Evolutionary conservation across 108 stramenopile species (phyloP), one percentile per base, ranked within the genome.

Genomic region (Cyclostephanos invisitatus): DNA sequence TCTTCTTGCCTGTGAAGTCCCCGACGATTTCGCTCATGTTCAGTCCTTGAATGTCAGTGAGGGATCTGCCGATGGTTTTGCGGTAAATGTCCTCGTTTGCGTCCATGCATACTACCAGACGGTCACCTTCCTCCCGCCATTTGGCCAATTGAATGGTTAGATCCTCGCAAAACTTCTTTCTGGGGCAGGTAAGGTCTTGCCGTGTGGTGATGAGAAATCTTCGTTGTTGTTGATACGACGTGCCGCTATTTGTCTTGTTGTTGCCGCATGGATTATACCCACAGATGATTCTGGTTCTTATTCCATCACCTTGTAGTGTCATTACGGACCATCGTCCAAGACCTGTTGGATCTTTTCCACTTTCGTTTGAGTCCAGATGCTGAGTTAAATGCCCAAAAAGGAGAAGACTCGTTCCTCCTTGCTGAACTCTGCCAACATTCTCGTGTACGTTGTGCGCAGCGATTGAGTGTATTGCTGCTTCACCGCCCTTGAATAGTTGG

Each of bases 91-190:
- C 29, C 32, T 69, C 68, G 27, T 69, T 69, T 24, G 56, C 42
- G 37, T 69, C 55, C 9, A 69, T 36, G 42, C 57, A 57, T 3
- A 69, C 40, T 5, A 69, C 58, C n/a, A 69, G 68, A 24, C 68
- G 12, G 3, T 69, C 40, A 6, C 57, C 56, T 14, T 69, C 29
- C 4, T 59, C 58, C 3, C 58, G 27, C 58, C 58, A 59, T 12
- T 17, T 28, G 8, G 9, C 1, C 7, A 69, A 42, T 24, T 44
- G 37, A 15, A 7, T 4, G 22, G 44, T 8, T 12, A 69, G 28
- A 5, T 69, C 68, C 22, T 68, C 29, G 9, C 21, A 20, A 12
- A 54, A 54, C 22, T 8, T 9, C 25, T 54, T 54, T 20, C 25
- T 46, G n/a, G 58, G 58, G 29, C 58, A 59, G 58, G 58, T 36